Percentiles rank a stretch among this genome's conserved stretches.
phyloP scores from a whole-genome alignment of 805 yeast genomes.

The Myxozyma mucilagina region DNA sequence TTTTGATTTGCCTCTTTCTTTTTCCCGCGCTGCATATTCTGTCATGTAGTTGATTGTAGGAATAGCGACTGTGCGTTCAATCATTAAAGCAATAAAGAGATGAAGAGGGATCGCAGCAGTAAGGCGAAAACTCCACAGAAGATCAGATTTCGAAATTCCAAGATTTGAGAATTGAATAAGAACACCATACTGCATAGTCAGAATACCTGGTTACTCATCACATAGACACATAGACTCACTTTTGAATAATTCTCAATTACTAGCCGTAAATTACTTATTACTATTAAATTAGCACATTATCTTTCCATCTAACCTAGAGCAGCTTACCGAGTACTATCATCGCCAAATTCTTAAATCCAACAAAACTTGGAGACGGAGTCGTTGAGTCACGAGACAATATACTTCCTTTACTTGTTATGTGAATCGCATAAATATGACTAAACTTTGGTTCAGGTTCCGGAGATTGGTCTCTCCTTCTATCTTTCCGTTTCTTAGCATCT shows the following conservation, averaged over 20 bases:
- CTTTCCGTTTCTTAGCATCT: neutral
- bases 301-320: neutral
- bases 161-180: conserved; percentile 38
- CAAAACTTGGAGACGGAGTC: conserved; percentile 35
- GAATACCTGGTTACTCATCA: neutral
- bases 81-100: conserved; percentile 42
- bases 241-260: conserved; percentile 42
- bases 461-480: neutral
- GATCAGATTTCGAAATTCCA: conserved; percentile 40
- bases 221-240: neutral
- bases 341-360: conserved; percentile 46
- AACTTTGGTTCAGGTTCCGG: conserved; percentile 4
- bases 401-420: conserved; percentile 16
- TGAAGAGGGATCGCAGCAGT: conserved; percentile 40
- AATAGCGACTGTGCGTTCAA: conserved; percentile 42
- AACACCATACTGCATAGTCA: conserved; percentile 39
- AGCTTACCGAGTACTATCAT: conserved; percentile 40
- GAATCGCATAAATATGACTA: conserved; percentile 29
- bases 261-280: conserved; percentile 45
- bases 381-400: conserved; percentile 30
- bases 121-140: conserved; percentile 36
- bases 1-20: neutral
- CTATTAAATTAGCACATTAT: conserved; percentile 3
- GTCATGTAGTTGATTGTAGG: conserved; percentile 22
- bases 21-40: conserved; percentile 4